Evolutionary conservation across 2,329 filamentous ascomycete species (phyloP).

Genomic region (Aspergillus vadensis): DNA sequence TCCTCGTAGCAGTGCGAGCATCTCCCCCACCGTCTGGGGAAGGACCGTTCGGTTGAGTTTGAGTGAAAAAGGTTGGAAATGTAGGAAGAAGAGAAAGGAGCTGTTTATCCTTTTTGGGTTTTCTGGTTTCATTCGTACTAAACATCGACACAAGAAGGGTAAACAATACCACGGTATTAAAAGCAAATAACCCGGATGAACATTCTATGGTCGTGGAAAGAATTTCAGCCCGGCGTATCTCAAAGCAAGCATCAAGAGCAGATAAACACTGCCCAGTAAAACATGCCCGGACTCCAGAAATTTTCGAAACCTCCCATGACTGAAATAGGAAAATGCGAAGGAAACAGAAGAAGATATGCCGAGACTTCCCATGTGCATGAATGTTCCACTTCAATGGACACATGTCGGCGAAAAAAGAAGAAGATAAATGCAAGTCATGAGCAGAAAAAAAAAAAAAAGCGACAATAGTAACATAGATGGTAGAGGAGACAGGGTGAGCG

Average conservation of each 20-base stretch:
- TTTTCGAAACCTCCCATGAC: conserved; percentile 35
- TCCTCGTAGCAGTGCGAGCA: conserved; percentile 10
- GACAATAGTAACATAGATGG: conserved; percentile 19
- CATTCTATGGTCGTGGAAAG: conserved; percentile 38
- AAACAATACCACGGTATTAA: conserved; percentile 26
- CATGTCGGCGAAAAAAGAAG: conserved; percentile 23
- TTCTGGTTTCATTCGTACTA: conserved; percentile 33
- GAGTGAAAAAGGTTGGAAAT: not conserved
- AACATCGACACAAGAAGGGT: conserved; percentile 24
- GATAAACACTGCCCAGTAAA: conserved; percentile 35
- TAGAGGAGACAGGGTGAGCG: conserved; percentile 9
- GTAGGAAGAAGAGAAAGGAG: conserved; percentile 4
- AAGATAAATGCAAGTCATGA: conserved; percentile 27
- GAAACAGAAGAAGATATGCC: conserved; percentile 16
- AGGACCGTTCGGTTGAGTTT: conserved; percentile 10
- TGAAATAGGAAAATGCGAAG: conserved; percentile 25
- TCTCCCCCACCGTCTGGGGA: conserved; percentile 14
- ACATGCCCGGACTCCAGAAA: conserved; percentile 41
- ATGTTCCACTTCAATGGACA: conserved; percentile 27
- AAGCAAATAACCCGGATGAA: conserved; percentile 23
- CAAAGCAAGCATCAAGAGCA: conserved; percentile 32
- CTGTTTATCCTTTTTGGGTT: conserved; percentile 23
- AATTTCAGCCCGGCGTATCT: conserved; percentile 33
- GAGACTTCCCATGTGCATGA: conserved; percentile 30
- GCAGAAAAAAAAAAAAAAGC: conserved; percentile 5